A percentile compares a stretch with the other conserved stretches of the same genome.
Conservation (phyloP, 192 early-diverging fungal genomes). For the Coemansia sp. region DNA sequence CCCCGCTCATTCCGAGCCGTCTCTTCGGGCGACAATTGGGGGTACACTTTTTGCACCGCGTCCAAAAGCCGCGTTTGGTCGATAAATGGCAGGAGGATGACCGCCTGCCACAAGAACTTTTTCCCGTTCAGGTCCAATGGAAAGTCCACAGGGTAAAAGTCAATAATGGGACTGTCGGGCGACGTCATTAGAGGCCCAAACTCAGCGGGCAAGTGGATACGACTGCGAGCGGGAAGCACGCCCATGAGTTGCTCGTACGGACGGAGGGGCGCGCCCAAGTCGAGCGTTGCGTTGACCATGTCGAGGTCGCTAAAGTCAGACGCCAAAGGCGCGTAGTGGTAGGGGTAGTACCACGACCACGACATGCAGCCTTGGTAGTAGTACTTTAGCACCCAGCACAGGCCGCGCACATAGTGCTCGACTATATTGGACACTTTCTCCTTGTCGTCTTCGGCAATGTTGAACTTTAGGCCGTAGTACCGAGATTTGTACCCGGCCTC, state of each 20-base stretch:
- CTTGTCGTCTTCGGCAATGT: conserved; percentile 59
- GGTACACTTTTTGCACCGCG: conserved; percentile 66
- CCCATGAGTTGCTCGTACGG: conserved; percentile 98
- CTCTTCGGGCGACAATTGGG: conserved; percentile 72
- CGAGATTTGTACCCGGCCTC: conserved; percentile 74
- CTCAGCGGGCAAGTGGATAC: conserved; percentile 57
- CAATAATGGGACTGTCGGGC: conserved; percentile 79
- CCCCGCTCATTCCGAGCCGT: conserved; percentile 71
- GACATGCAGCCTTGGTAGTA: conserved; percentile 93
- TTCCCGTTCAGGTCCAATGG: conserved; percentile 93
- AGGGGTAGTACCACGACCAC: conserved; percentile 98
- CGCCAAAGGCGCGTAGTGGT: conserved; percentile 90
- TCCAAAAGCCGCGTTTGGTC: conserved; percentile 77
- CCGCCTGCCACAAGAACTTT: conserved; percentile 90
- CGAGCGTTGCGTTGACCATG: conserved; percentile 72
- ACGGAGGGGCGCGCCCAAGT: conserved; percentile 78
- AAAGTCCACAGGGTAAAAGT: conserved; percentile 94
- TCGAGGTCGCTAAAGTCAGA: conserved; percentile 79
- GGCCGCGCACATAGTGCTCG: conserved; percentile 85
- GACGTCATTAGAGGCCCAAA: conserved; percentile 82
- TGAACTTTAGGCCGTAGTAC: conserved; percentile 71
- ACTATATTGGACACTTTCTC: conserved; percentile 59
- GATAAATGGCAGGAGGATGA: conserved; percentile 94
- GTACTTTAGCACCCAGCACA: conserved; percentile 95
- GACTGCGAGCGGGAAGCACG: conserved; percentile 82